Conservation (phyloP, 2,329 filamentous ascomycete species). For the Sporothrix mexicana region DNA sequence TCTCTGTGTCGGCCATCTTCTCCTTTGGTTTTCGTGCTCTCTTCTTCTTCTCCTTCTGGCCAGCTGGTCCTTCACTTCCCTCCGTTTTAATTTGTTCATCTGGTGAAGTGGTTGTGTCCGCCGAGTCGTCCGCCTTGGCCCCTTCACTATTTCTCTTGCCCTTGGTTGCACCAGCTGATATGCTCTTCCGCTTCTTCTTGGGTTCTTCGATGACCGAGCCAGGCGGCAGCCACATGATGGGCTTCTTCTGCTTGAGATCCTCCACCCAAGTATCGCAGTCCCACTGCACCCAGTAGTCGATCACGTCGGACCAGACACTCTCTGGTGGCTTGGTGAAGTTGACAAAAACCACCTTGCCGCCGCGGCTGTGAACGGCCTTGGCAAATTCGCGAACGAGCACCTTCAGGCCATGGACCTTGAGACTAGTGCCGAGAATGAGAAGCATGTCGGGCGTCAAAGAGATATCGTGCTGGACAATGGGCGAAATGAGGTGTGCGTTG, state of each 20-base stretch:
- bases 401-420: slow-evolving; percentile 74
- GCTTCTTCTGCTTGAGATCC: slow-evolving; percentile 64
- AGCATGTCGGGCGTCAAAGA: slow-evolving; percentile 68
- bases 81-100: not conserved
- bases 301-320: slow-evolving; percentile 73
- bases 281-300: slow-evolving; percentile 77
- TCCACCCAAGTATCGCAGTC: slow-evolving; percentile 76
- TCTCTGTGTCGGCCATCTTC: not conserved
- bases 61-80: not conserved
- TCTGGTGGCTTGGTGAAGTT: slow-evolving; percentile 75
- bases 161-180: slow-evolving; percentile 39
- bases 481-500: slow-evolving; percentile 69
- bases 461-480: slow-evolving; percentile 71
- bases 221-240: slow-evolving; percentile 63
- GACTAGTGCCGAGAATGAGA: slow-evolving; percentile 72
- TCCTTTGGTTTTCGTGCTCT: not conserved
- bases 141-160: slow-evolving; percentile 5
- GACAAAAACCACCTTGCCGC: slow-evolving; percentile 73
- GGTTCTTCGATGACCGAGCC: slow-evolving; percentile 48
- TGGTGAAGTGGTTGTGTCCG: not conserved
- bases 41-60: not conserved
- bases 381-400: slow-evolving; percentile 74
- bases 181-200: slow-evolving; percentile 46
- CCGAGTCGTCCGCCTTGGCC: not conserved
- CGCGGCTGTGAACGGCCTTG: slow-evolving; percentile 70